Percentiles rank a stretch among this genome's conserved stretches.
Conservation (phyloP, 202 grass and related monocot genomes). For the Saccharum hybrid region DNA sequence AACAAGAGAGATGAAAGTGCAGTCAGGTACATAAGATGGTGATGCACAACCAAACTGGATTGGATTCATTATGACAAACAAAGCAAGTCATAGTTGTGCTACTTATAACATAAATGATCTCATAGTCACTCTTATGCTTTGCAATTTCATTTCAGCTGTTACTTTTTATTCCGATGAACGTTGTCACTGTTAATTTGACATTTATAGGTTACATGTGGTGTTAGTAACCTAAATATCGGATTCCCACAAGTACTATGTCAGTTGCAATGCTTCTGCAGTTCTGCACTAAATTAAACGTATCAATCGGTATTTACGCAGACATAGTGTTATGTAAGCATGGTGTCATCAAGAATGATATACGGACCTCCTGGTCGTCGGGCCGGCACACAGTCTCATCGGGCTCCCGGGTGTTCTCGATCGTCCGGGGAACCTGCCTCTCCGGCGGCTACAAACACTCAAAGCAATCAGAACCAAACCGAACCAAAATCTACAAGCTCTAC, state of each 20-base stretch:
- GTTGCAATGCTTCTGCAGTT: background rate
- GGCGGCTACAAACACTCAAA: slow-evolving; percentile 66
- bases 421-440: slow-evolving; percentile 76
- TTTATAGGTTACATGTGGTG: background rate
- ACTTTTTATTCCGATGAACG: background rate
- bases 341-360: background rate
- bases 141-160: background rate
- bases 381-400: slow-evolving; percentile 75
- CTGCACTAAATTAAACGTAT: background rate
- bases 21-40: background rate
- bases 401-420: slow-evolving; percentile 93
- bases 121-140: background rate
- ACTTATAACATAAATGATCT: background rate
- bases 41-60: background rate
- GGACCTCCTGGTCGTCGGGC: slow-evolving; percentile 86
- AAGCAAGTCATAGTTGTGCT: background rate
- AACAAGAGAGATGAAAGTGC: background rate
- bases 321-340: slow-evolving; percentile 1
- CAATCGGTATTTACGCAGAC: background rate
- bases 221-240: background rate
- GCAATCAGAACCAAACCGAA: slow-evolving; percentile 21
- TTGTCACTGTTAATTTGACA: background rate
- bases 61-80: background rate
- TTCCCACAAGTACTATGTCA: background rate
- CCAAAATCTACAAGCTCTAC: background rate